Evolutionary conservation across 306 rosid genomes (phyloP).

Genomic region (Senna tora): DNA sequence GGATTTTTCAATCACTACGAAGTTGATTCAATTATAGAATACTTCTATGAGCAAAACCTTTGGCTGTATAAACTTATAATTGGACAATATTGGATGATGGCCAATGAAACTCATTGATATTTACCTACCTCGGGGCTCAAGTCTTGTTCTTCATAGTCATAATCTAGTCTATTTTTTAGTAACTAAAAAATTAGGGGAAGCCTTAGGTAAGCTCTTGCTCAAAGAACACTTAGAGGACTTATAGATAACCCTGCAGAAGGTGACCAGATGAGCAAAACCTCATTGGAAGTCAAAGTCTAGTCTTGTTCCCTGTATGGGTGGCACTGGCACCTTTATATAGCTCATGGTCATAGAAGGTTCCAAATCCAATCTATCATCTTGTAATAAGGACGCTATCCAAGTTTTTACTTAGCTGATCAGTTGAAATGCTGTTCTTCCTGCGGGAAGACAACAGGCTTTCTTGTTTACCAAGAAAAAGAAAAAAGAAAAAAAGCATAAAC

Average conservation of each 20-base stretch:
- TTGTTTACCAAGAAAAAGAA: neutral
- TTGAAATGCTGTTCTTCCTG: slow-evolving; percentile 1
- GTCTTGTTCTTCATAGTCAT: slow-evolving; percentile 6
- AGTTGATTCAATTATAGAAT: slow-evolving; percentile 12
- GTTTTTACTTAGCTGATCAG: neutral
- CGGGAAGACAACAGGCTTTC: neutral
- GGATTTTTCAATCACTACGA: slow-evolving; percentile 4
- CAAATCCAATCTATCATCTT: neutral
- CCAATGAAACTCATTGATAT: slow-evolving; percentile 1
- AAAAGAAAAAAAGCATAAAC: neutral
- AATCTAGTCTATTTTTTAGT: too few species aligned
- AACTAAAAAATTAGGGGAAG: too few species aligned
- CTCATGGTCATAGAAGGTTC: slow-evolving; percentile 26
- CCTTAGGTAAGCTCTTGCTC: too few species aligned
- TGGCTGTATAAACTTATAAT: slow-evolving; percentile 9
- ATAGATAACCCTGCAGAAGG: too few species aligned
- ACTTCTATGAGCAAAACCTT: neutral
- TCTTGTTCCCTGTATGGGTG: neutral
- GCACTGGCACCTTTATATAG: neutral
- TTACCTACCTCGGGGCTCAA: neutral
- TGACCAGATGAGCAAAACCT: too few species aligned
- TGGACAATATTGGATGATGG: slow-evolving; percentile 29
- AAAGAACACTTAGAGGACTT: too few species aligned
- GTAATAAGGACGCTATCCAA: slow-evolving; percentile 13
- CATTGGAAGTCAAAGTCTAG: neutral